Evolutionary conservation across 257 asterid species (phyloP).

Genomic region (Ligustrum vulgare): DNA sequence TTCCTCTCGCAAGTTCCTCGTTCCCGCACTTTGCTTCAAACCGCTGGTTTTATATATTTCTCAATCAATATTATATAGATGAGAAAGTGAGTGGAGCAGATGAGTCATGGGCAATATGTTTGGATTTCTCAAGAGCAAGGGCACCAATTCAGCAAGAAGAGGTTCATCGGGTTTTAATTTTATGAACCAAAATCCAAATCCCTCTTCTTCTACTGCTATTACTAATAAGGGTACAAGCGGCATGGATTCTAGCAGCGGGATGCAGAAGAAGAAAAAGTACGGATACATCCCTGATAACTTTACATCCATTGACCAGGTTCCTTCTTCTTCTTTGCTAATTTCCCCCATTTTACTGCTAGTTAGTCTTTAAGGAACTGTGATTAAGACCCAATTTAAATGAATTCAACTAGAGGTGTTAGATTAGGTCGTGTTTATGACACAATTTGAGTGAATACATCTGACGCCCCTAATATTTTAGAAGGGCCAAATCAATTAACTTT

Average conservation of each 20-base stretch:
- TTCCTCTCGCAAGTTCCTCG: conserved; percentile 35
- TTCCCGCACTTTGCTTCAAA: conserved; percentile 21
- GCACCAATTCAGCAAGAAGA: conserved; percentile 1
- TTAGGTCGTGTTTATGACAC: background rate
- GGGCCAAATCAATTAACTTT: too few species aligned
- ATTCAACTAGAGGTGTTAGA: background rate
- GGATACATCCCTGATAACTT: conserved; percentile 60
- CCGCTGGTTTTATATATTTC: background rate
- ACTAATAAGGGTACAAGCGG: conserved; percentile 17
- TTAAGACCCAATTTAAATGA: background rate
- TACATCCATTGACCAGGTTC: conserved; percentile 70
- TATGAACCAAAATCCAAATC: conserved; percentile 21
- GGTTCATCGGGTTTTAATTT: conserved; percentile 13
- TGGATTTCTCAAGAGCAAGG: conserved; percentile 26
- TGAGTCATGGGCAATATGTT: conserved; percentile 48
- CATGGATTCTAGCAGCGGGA: conserved; percentile 26
- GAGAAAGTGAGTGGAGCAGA: conserved; percentile 23
- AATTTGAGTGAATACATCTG: background rate
- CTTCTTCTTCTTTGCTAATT: background rate
- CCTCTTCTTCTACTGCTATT: conserved; percentile 11
- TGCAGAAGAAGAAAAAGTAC: conserved; percentile 50
- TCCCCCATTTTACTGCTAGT: background rate
- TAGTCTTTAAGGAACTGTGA: background rate
- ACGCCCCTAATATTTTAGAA: background rate
- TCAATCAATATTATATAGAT: background rate